Evolutionary conservation across 208 protist genomes (phyloP).

Genomic region (Wallacemonas sp.): DNA sequence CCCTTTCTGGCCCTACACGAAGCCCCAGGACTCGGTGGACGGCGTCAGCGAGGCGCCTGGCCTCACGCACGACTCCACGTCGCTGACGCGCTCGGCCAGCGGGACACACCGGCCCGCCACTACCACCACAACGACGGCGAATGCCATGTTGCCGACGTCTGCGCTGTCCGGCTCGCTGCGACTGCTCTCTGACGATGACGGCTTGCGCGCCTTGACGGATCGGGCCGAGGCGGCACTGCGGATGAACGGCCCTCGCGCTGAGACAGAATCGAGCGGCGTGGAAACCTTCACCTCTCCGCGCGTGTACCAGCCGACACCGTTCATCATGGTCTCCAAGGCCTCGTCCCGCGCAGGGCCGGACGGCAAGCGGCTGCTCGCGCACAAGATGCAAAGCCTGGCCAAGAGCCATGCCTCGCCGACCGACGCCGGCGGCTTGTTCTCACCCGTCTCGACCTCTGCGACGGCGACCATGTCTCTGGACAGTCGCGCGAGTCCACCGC

Average conservation of each 20-base stretch:
- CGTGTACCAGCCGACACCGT: constrained; percentile 11
- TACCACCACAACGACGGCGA: no score
- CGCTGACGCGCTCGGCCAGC: neutral
- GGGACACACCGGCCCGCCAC: neutral
- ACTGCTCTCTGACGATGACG: neutral
- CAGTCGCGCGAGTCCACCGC: no score
- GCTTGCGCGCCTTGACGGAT: neutral
- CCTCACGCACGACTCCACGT: neutral
- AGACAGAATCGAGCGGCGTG: neutral
- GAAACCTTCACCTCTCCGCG: neutral
- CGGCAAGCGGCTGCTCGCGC: constrained; percentile 5
- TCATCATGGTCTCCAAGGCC: constrained; percentile 19
- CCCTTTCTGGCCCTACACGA: neutral
- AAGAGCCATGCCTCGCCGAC: neutral
- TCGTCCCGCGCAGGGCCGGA: neutral
- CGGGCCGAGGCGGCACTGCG: neutral
- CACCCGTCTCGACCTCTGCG: no score
- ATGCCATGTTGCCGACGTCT: neutral
- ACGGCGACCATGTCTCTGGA: no score
- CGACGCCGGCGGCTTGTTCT: neutral
- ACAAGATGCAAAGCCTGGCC: constrained; percentile 3
- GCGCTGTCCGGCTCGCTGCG: neutral
- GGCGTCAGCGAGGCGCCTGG: neutral
- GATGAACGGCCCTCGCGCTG: neutral
- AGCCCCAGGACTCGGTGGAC: neutral